Evolutionary conservation across 352 stramenopile species (phyloP).

Genomic region (Globisporangium okanoganense): DNA sequence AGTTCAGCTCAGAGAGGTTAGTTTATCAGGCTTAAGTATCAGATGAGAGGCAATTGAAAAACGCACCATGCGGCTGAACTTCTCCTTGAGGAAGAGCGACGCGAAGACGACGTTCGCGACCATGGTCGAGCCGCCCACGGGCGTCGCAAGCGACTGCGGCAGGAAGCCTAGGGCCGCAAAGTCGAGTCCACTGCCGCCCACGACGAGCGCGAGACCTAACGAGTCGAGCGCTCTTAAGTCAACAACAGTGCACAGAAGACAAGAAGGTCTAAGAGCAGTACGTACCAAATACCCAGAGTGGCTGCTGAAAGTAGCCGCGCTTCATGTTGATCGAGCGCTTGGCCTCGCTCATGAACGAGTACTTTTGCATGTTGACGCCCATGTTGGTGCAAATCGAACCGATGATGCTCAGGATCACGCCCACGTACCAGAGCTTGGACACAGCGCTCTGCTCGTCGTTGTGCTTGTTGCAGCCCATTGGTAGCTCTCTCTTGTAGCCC

Average conservation of each 20-base stretch:
- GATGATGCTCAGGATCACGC: conserved; percentile 72
- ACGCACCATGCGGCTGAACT: conserved; percentile 41
- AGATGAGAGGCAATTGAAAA: background rate
- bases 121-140: conserved; percentile 76
- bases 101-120: conserved; percentile 83
- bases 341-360: conserved; percentile 83
- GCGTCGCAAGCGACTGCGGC: conserved; percentile 75
- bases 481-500: background rate
- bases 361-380: conserved; percentile 87
- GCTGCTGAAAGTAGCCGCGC: conserved; percentile 72
- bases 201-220: conserved; percentile 50
- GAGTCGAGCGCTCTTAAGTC: background rate
- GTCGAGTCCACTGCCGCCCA: conserved; percentile 67
- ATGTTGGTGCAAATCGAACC: conserved; percentile 79
- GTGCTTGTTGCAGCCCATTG: conserved; percentile 4
- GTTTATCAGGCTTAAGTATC: background rate
- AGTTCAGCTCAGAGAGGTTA: background rate
- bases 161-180: conserved; percentile 79
- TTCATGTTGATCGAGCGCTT: conserved; percentile 54
- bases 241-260: background rate
- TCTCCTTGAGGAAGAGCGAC: conserved; percentile 75
- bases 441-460: background rate
- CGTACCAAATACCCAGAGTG: conserved; percentile 73
- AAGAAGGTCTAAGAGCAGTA: no score
- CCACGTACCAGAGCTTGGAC: conserved; percentile 60